Percentiles rank a stretch among this genome's conserved stretches.
Evolutionary conservation across 352 stramenopile genomes (phyloP).

Genomic region (Pythium guiyangense): DNA sequence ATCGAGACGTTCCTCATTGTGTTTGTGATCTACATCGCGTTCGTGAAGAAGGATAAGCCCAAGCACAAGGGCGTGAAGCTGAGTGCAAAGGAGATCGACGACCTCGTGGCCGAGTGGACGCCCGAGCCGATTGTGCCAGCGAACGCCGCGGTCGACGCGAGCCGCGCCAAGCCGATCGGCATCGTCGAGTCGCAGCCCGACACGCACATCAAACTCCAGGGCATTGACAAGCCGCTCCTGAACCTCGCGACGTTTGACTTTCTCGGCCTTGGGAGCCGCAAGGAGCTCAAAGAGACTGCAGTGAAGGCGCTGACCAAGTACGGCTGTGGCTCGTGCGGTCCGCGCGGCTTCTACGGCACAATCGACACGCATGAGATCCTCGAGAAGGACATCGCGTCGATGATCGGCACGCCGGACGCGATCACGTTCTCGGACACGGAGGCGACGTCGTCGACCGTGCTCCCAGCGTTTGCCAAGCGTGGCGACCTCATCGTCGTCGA

Average conservation of each 20-base stretch:
- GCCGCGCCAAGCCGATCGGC: slow-evolving; percentile 45
- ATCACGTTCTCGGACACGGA: slow-evolving; percentile 98
- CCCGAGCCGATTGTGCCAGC: slow-evolving; percentile 85
- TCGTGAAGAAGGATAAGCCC: slow-evolving; percentile 81
- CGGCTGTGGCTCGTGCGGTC: slow-evolving; percentile 96
- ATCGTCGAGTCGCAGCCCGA: slow-evolving; percentile 78
- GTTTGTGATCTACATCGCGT: slow-evolving; percentile 93
- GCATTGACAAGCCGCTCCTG: slow-evolving; percentile 63
- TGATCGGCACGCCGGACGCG: slow-evolving; percentile 91
- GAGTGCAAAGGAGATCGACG: slow-evolving; percentile 85
- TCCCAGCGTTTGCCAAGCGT: slow-evolving; percentile 97
- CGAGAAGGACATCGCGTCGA: slow-evolving; percentile 89
- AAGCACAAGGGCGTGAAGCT: slow-evolving; percentile 62
- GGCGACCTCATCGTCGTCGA: slow-evolving; percentile 97
- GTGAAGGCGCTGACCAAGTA: slow-evolving; percentile 93
- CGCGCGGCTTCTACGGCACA: slow-evolving; percentile 98
- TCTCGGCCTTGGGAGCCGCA: slow-evolving; percentile 84
- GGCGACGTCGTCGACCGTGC: slow-evolving; percentile 90
- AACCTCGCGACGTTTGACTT: slow-evolving; percentile 98
- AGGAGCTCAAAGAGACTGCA: slow-evolving; percentile 87
- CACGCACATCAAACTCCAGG: slow-evolving; percentile 81
- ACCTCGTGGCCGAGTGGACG: slow-evolving; percentile 87
- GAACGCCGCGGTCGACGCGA: slow-evolving; percentile 22
- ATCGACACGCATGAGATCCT: slow-evolving; percentile 90
- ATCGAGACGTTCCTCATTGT: slow-evolving; percentile 97